Base-by-base conservation (phyloP, 2,329 filamentous ascomycete species). In the Colletotrichum tanaceti region DNA sequence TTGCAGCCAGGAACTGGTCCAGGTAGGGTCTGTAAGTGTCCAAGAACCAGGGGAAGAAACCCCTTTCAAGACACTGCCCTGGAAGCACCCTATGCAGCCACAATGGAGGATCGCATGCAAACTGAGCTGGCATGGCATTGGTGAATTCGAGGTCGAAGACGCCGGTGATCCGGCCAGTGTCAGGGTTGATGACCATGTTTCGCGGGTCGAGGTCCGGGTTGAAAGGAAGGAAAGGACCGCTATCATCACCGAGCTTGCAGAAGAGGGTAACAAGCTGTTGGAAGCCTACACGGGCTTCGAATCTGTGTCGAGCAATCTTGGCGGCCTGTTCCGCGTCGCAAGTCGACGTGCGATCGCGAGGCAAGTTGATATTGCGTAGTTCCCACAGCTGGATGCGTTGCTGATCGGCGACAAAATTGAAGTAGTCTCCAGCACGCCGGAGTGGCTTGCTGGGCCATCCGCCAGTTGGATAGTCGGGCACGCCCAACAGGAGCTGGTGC, bases 131-230 rank as follows among this genome's bases (percentile, higher is more conserved):
- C 77, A 80, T 78, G 53, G 73, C 71, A 65, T 83, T 80, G 53
- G 79, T 80, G 58, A 80, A 83, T 71, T 82, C 80, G 38, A 77
- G 73, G 61, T 83, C 79, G 46, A 82, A 64, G 24, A 81, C 71
- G 2, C 77, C 79, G 1, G 73, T 79, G 44, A 82, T 79, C 14
- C 71, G 72, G 13, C 78, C 71, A 38, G 75, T 80, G n/a, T 74
- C 61, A 10, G 74, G 77, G 58, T 83, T 72, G 16, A 75, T 71
- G 43, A 82, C 76, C 71, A 83, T 79, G 66, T 83, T 82, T 41
- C 71, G 28, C 9, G 78, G 77, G 22, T 74, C 75, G n/a, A 83
- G 58, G 69, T 82, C 79, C 64, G 80, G 77, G 67, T 77, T 81
- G 72, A 79, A 83, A 54, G 75, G 73, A 67, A 75, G 73, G 73